phyloP scores from a whole-genome alignment of 1,284 basidiomycete genomes.

The Heterobasidion occidentale region DNA sequence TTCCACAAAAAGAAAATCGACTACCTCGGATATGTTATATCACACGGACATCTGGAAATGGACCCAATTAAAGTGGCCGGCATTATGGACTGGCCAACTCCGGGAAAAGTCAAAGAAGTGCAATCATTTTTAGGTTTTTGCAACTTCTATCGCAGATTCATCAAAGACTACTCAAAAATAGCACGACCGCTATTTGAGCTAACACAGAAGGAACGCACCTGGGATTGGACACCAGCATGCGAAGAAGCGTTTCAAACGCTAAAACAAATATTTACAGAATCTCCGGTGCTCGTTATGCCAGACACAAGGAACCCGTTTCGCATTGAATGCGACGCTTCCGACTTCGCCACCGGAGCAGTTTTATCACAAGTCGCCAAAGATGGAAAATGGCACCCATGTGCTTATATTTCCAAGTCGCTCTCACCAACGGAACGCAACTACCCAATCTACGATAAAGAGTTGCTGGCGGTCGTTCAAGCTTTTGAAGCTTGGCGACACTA shows the following conservation, averaged over 20 bases:
- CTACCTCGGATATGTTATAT: neutral
- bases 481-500: slow-evolving; percentile 18
- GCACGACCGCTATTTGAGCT: neutral
- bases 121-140: neutral
- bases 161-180: neutral
- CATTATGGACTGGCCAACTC: neutral
- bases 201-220: neutral
- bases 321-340: neutral
- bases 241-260: neutral
- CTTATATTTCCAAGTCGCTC: neutral
- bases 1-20: neutral
- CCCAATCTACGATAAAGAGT: slow-evolving; percentile 26
- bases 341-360: neutral
- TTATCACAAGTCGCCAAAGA: neutral
- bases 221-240: neutral
- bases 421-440: slow-evolving; percentile 19
- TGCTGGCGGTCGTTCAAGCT: slow-evolving; percentile 12
- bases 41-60: neutral
- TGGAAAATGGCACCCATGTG: neutral
- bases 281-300: neutral
- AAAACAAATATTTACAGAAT: neutral
- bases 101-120: neutral
- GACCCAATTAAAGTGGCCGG: neutral
- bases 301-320: neutral
- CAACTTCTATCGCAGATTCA: neutral